Base-by-base conservation (phyloP, 352 stramenopile species). In the Poterioochromonas sp. region DNA sequence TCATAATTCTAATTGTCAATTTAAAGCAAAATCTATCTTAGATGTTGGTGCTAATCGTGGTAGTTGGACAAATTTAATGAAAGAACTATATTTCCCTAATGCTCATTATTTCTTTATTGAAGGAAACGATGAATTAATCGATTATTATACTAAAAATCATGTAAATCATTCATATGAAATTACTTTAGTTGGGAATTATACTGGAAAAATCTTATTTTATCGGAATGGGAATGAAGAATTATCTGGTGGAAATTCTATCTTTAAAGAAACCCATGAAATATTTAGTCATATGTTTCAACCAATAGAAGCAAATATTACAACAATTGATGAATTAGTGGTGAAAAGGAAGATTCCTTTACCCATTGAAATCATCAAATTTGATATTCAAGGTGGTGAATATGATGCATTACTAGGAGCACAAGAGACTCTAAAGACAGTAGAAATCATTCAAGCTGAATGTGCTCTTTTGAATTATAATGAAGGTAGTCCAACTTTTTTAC, bases 11-110 rank as follows among this genome's bases (percentile, higher is more conserved):
- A n/a, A 51, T 51, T 51, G 43, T 18, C 5, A 18, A 51, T 51
- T 51, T 18, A 20, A 51, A 20, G 5, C 43, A 51, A 18, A 51
- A 51, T 51, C 53, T 26, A 63, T 63, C 5, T 3, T 63, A 32
- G 53, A 63, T 34, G 53, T 63, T 63, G 53, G 53, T 63, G 53
- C 53, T 34, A 63, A 63, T 63, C 2, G 8, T 5, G 53, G 53
- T n/a, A 11, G 5, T 2, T 63, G 53, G 53, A 32, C 53, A 35
- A 63, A 29, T 35, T 2, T 32, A 32, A 11, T 63, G 8, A 63
- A 29, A 63, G 26, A 63, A 32, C 11, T 32, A 32, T 20, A 5
- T 51, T 63, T 63, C 29, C 8, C 53, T 8, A n/a, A 63, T 29
- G 8, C 53, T 5, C 8, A 11, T 8, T 63, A 63, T 34, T 63